Evolutionary conservation across 352 stramenopile genomes (phyloP), one percentile per base, ranked within the genome.

Genomic region (Phytopythium oedochilum): DNA sequence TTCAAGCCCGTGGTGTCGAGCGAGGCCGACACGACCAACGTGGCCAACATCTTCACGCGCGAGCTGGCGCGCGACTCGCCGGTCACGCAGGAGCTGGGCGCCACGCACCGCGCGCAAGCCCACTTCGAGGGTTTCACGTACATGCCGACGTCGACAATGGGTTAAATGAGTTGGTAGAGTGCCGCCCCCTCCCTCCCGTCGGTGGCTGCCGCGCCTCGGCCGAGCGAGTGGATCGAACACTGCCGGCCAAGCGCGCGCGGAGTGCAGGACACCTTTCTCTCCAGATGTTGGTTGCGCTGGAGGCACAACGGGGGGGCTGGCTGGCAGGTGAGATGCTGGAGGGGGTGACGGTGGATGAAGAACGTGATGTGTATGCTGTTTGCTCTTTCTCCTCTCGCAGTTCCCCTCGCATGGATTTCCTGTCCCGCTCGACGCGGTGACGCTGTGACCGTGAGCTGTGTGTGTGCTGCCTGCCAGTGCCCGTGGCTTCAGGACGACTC

Each of bases 101-200:
- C 83, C 10, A 94, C 86, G 43, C 83, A 94, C 62, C 71, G 74
- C 47, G 86, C 89, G 1, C 74, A 94, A 56, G 78, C 86, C 12
- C 83, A 97, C 65, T 98, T 98, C 60, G 86, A 97, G 56, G 88
- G 81, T 26, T 98, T 98, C 62, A 98, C 93, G 18, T 98, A 96
- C 74, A 92, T 92, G 75, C 85, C 85, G 3, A 70, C 72, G 40
- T 78, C 70, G 58, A 69, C 84, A 59, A 60, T 91, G 63, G 60
- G 71, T 57, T 62, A 55, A 38, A 49, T 17, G 8, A 55, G 14
- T 34, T 45, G 32, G 49, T 55, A 55, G 49, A 55, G 36, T 15
- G 49, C 36, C 17, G 29, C 15, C 14, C 48, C 31, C n/a, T 5
- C 28, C 28, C 29, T 42, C 29, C 18, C n/a, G 28, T 25, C 28